Conservation (phyloP, 441 rosid species). For the Populus hybrid region DNA sequence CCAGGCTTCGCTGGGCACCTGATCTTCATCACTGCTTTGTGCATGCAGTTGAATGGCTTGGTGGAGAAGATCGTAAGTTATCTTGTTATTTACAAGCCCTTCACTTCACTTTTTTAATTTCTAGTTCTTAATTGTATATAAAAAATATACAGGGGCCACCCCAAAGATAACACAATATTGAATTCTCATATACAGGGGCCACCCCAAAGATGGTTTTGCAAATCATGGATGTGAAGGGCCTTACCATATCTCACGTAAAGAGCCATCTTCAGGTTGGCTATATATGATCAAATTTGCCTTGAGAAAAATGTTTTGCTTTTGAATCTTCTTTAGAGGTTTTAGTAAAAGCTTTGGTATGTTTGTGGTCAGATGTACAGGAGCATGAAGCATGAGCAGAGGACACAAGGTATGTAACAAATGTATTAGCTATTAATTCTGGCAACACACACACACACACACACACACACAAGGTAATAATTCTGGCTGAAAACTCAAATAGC, state of each 20-base stretch:
- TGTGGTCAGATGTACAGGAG: constrained; percentile 66
- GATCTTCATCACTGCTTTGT: constrained; percentile 92
- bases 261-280: constrained; percentile 99
- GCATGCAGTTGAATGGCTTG: constrained; percentile 82
- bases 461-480: too few relatives aligned
- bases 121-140: background rate
- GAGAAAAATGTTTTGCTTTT: background rate
- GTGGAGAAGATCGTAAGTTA: constrained; percentile 76
- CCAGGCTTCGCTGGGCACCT: constrained; percentile 97
- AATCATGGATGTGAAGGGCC: constrained; percentile 95
- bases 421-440: too few relatives aligned
- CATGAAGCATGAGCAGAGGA: constrained; percentile 71
- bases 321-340: background rate
- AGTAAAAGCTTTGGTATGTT: constrained; percentile 1
- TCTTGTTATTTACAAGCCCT: background rate
- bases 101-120: background rate
- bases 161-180: too few relatives aligned
- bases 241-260: constrained; percentile 96
- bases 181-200: constrained; percentile 51
- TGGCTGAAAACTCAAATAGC: background rate
- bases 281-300: background rate
- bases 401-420: constrained; percentile 43
- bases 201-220: constrained; percentile 96
- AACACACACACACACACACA: too few relatives aligned
- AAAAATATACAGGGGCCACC: too few relatives aligned